Conservation (phyloP, 75 land plant genomes). For the Larix kaempferi region DNA sequence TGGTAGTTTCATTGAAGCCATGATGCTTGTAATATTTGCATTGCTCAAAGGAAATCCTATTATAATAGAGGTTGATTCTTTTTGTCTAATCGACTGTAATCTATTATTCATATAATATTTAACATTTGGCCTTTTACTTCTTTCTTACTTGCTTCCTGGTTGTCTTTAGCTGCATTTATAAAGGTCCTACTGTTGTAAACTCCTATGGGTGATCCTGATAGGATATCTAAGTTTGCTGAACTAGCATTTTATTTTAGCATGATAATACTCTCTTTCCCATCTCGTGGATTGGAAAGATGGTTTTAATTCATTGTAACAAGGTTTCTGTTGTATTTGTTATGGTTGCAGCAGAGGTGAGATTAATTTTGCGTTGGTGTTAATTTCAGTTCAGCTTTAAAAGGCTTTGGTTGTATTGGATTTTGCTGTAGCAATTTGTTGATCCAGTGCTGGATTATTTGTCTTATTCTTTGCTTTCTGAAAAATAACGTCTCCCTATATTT, state of each 20-base stretch:
- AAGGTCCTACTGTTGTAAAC: neutral
- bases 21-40: constrained; percentile 1
- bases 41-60: neutral
- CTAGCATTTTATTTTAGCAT: neutral
- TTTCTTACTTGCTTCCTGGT: neutral
- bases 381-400: neutral
- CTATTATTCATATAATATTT: constrained; percentile 4
- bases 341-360: neutral
- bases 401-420: neutral
- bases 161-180: neutral
- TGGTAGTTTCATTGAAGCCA: neutral
- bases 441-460: neutral
- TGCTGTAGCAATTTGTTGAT: neutral
- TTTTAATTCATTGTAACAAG: neutral
- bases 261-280: neutral
- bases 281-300: neutral
- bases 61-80: constrained; percentile 2
- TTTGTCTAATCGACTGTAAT: neutral
- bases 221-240: neutral
- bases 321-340: neutral
- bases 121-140: neutral
- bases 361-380: neutral
- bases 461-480: neutral
- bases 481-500: neutral
- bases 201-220: neutral